These are phyloP conservation scores for Ulota crispa DNA, from an alignment of 225 moss, liverwort and hornwort genomes.

Conservation along the genomic window DNA sequence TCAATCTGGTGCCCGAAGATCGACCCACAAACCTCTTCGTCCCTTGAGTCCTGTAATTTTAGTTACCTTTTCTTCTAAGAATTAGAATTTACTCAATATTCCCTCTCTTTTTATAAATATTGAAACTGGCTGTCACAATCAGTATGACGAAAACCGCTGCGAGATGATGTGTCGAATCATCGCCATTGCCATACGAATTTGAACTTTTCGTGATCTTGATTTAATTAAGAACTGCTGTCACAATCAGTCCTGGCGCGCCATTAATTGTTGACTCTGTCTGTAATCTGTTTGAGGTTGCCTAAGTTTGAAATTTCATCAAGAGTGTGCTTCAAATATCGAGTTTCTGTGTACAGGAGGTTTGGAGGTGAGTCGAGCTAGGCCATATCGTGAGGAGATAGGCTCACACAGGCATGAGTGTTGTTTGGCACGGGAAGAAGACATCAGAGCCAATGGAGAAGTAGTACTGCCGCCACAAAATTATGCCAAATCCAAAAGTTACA, in stretches of 20 bases:
- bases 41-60: too few relatives aligned
- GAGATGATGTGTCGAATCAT: background rate
- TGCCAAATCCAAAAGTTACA: rapidly evolving
- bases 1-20: too few relatives aligned
- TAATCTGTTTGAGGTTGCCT: background rate
- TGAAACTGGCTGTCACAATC: too few relatives aligned
- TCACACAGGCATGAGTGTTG: background rate
- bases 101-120: too few relatives aligned
- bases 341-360: background rate
- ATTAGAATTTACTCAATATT: too few relatives aligned
- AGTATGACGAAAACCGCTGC: too few relatives aligned
- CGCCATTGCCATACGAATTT: background rate
- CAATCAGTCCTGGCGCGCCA: background rate
- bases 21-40: too few relatives aligned
- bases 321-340: background rate
- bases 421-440: background rate
- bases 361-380: conserved; percentile 13
- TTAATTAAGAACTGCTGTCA: background rate
- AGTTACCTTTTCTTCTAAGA: too few relatives aligned
- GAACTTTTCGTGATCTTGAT: background rate
- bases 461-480: rapidly evolving
- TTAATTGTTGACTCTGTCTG: background rate
- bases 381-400: background rate
- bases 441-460: background rate
- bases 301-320: background rate